phyloP scores from a whole-genome alignment of 2,329 filamentous ascomycete genomes.

The Hyphodiscus sp. region DNA sequence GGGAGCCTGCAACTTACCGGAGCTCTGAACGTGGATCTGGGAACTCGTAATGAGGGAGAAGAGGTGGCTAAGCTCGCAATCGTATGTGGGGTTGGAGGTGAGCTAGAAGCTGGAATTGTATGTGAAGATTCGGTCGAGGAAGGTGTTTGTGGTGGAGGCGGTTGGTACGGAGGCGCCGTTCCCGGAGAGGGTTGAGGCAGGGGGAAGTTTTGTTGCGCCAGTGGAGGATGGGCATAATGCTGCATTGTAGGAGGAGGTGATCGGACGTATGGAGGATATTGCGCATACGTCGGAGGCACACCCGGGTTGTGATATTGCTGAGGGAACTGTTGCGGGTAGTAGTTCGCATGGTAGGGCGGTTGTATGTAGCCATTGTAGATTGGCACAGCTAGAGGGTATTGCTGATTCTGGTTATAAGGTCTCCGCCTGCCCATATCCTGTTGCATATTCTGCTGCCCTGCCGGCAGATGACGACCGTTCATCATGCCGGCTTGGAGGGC shows the following conservation, averaged over 20 bases:
- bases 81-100: conserved; percentile 40
- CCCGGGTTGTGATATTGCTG: conserved; percentile 50
- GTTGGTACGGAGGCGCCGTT: conserved; percentile 50
- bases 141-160: conserved; percentile 36
- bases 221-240: conserved; percentile 39
- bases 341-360: conserved; percentile 40
- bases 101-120: conserved; percentile 32
- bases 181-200: conserved; percentile 47
- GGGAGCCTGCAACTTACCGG: conserved; percentile 39
- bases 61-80: conserved; percentile 21
- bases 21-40: conserved; percentile 36
- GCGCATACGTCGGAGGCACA: conserved; percentile 42
- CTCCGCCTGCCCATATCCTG: conserved; percentile 28
- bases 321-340: conserved; percentile 49
- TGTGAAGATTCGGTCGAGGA: conserved; percentile 30
- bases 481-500: conserved; percentile 65
- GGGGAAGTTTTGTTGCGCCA: not conserved
- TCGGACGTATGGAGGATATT: conserved; percentile 38
- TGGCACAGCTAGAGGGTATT: conserved; percentile 34
- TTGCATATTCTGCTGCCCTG: conserved; percentile 57
- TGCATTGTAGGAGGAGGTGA: conserved; percentile 45
- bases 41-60: conserved; percentile 22
- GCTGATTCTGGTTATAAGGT: conserved; percentile 34
- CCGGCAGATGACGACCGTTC: conserved; percentile 70
- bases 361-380: conserved; percentile 47